Evolutionary conservation across 2,329 filamentous ascomycete genomes (phyloP), one percentile per base, ranked within the genome.

Genomic region (Annulohypoxylon truncatum): DNA sequence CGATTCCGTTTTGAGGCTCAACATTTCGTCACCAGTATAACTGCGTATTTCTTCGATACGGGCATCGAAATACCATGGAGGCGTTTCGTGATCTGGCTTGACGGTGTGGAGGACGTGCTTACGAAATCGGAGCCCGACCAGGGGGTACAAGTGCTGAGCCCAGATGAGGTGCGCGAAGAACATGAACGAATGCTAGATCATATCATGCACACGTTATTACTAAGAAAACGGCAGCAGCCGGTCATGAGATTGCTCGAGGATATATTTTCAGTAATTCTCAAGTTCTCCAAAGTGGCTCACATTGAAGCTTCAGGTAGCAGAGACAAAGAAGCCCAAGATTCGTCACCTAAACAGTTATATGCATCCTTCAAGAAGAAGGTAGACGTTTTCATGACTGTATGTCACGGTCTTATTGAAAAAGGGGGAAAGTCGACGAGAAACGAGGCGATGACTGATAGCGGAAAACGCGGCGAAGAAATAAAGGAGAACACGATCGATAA

Each of bases 1-100:
- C 86, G 86, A 51, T 94, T 97, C 70, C 85, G 90, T 4, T 84
- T 90, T 35, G 92, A 97, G 75, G 90, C 93, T 0, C 89, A 92
- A 56, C 91, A 96, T 76, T 94, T 98, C 70, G 84, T 97, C 22
- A 85, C 87, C 0, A 87, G 87, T 8, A 78, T 97, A 0, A 87
- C 89, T 38, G 86, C 89, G 0, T 96, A 97, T 74, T 91, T 94
- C 72, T 90, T 96, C 68, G 92, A 95, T 62, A 86, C 89, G 0
- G 94, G 91, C 1, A 89, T 98, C 53, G 85, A 86, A 6, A 83
- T 85, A 13, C 88, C 90, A 0, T 98, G 95, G 94, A 81, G 80
- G 20, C 81, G 82, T 0, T 95, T 97, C 65, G 87, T 91, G 51
- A 75, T 75, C 0, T 90, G 88, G 70, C 81, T 97, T 0, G 82